Evolutionary conservation across 1,284 basidiomycete species (phyloP).

Genomic region (Naganishia sp.): DNA sequence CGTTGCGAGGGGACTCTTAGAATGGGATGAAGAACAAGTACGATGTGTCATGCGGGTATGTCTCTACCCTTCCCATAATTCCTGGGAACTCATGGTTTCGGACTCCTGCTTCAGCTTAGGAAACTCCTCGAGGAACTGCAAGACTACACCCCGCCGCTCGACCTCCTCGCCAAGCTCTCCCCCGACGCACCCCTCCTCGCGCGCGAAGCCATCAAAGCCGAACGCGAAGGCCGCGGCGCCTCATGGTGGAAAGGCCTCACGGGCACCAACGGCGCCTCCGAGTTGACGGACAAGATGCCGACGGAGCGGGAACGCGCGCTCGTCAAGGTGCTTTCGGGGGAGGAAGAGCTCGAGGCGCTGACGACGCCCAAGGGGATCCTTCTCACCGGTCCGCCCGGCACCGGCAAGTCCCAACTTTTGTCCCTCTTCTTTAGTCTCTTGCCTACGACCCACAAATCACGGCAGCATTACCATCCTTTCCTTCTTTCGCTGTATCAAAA

Average conservation of each 20-base stretch:
- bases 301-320: slow-evolving; percentile 46
- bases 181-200: slow-evolving; percentile 41
- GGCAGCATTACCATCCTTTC: slow-evolving; percentile 69
- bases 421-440: slow-evolving; percentile 66
- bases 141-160: slow-evolving; percentile 50
- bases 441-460: slow-evolving; percentile 63
- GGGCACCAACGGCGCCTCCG: background rate
- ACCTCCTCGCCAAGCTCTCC: slow-evolving; percentile 46
- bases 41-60: slow-evolving; percentile 64
- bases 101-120: slow-evolving; percentile 41
- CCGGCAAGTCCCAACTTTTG: slow-evolving; percentile 64
- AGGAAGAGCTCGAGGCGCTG: slow-evolving; percentile 63
- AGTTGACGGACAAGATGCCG: background rate
- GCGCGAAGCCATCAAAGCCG: slow-evolving; percentile 25
- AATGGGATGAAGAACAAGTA: slow-evolving; percentile 67
- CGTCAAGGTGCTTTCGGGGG: slow-evolving; percentile 61
- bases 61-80: slow-evolving; percentile 4
- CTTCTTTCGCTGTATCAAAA: slow-evolving; percentile 67
- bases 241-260: slow-evolving; percentile 33
- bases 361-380: slow-evolving; percentile 63
- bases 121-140: slow-evolving; percentile 45
- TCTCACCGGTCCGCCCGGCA: slow-evolving; percentile 59
- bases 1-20: slow-evolving; percentile 60
- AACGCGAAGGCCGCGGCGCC: slow-evolving; percentile 33
- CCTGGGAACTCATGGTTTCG: no score